phyloP scores from a whole-genome alignment of 1,139 yeast species.

The Protomyces inundatus region DNA sequence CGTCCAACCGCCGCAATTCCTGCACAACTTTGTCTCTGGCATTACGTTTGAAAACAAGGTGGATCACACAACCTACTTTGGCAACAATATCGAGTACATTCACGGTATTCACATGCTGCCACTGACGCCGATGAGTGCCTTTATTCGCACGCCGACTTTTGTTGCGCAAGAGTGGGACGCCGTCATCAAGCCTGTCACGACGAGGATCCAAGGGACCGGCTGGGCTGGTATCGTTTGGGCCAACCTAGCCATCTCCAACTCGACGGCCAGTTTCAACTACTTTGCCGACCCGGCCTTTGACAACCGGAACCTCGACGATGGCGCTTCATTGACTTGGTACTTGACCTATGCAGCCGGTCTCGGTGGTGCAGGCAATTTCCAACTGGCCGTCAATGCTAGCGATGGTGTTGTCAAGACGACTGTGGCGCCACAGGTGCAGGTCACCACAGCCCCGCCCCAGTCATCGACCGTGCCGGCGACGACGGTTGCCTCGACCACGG shows the following conservation, averaged over 20 bases:
- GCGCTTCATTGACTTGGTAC: conserved; percentile 88
- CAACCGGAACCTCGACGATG: conserved; percentile 62
- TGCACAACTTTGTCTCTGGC: conserved; percentile 67
- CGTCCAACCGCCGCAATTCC: conserved; percentile 53
- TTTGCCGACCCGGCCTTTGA: conserved; percentile 53
- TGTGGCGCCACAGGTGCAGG: background rate
- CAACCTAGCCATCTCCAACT: conserved; percentile 58
- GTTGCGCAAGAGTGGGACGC: conserved; percentile 77
- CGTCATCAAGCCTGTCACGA: conserved; percentile 48
- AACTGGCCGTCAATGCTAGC: background rate
- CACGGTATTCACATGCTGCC: conserved; percentile 97
- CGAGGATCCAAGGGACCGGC: conserved; percentile 57
- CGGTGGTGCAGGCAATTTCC: conserved; percentile 31
- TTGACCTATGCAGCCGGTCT: conserved; percentile 66
- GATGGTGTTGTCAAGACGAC: background rate
- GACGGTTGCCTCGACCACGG: background rate
- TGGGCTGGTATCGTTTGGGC: conserved; percentile 84
- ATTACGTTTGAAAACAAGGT: conserved; percentile 48
- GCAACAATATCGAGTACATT: conserved; percentile 67
- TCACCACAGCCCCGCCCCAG: background rate
- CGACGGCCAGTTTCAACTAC: conserved; percentile 59
- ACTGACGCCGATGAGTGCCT: conserved; percentile 76
- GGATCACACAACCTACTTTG: conserved; percentile 89
- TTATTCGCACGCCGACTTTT: conserved; percentile 61
- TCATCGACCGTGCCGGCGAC: background rate